These are phyloP conservation scores for Carex kokanica DNA, from an alignment of 176 grass and related monocot species.

Conservation along the genomic window DNA sequence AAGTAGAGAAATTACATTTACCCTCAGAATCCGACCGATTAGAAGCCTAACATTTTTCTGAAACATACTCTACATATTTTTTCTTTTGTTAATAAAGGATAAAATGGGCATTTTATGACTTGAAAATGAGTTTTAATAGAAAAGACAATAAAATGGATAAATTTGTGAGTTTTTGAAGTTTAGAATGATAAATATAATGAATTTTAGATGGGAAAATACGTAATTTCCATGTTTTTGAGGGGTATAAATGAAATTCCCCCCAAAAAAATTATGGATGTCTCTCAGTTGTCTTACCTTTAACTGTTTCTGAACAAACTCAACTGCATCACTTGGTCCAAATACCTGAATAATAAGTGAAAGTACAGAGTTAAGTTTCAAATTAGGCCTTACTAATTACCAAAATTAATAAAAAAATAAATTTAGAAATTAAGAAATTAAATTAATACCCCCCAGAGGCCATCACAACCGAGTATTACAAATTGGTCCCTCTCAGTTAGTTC, in stretches of 20 bases:
- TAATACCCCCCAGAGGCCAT: conserved; percentile 92
- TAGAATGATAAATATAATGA: too few relatives aligned
- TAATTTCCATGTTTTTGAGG: too few relatives aligned
- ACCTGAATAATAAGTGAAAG: conserved; percentile 42
- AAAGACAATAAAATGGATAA: too few relatives aligned
- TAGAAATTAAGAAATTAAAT: conserved; percentile 16
- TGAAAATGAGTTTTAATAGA: too few relatives aligned
- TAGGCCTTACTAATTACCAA: neutral
- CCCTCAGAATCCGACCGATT: too few relatives aligned
- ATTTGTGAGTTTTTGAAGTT: too few relatives aligned
- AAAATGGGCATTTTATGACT: too few relatives aligned
- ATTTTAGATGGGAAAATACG: neutral
- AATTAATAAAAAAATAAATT: neutral
- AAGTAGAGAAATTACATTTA: too few relatives aligned
- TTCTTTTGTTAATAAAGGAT: too few relatives aligned
- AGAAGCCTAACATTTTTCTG: too few relatives aligned
- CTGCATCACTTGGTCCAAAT: conserved; percentile 86
- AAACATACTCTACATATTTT: too few relatives aligned
- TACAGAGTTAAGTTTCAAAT: neutral
- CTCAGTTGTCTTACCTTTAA: conserved; percentile 53
- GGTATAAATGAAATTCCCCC: too few relatives aligned
- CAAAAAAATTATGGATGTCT: neutral
- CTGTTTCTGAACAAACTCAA: conserved; percentile 83
- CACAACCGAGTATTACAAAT: conserved; percentile 86
- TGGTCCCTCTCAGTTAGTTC: conserved; percentile 69